phyloP scores from a whole-genome alignment of 2,329 filamentous ascomycete species.

The Gremmenia infestans region DNA sequence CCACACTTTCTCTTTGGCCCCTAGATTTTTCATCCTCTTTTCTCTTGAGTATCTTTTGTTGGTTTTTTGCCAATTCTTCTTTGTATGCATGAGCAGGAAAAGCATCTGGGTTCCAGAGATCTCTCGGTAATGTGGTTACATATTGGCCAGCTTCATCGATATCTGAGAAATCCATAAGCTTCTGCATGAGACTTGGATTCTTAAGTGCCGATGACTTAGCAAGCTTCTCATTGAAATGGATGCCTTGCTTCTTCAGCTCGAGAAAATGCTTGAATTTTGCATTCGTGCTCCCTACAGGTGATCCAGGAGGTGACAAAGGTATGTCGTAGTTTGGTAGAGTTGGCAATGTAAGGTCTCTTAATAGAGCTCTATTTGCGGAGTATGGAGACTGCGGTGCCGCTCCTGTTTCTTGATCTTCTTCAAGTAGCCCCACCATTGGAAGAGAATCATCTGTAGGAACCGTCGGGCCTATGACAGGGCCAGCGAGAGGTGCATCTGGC shows the following conservation, averaged over 20 bases:
- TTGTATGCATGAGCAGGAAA: slow-evolving; percentile 53
- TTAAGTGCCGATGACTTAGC: slow-evolving; percentile 60
- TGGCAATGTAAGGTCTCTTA: slow-evolving; percentile 71
- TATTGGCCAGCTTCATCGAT: slow-evolving; percentile 57
- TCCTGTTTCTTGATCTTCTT: slow-evolving; percentile 28
- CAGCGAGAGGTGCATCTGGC: slow-evolving; percentile 23
- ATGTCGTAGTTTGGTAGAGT: slow-evolving; percentile 68
- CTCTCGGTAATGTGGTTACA: slow-evolving; percentile 51
- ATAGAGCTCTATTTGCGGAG: slow-evolving; percentile 55
- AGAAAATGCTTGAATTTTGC: slow-evolving; percentile 72
- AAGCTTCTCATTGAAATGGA: slow-evolving; percentile 75
- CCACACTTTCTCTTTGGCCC: slow-evolving; percentile 28
- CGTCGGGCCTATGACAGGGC: slow-evolving; percentile 27
- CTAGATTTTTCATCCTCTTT: slow-evolving; percentile 29
- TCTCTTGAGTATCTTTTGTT: slow-evolving; percentile 32
- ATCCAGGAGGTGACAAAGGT: slow-evolving; percentile 65
- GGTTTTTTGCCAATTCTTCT: slow-evolving; percentile 44
- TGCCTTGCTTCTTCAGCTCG: slow-evolving; percentile 67
- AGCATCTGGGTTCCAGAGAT: slow-evolving; percentile 52
- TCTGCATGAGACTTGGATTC: slow-evolving; percentile 69
- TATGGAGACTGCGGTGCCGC: slow-evolving; percentile 54
- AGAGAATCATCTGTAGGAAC: slow-evolving; percentile 14
- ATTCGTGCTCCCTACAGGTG: slow-evolving; percentile 48
- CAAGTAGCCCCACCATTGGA: slow-evolving; percentile 14
- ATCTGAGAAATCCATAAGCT: slow-evolving; percentile 65